Evolutionary conservation across 1,284 basidiomycete genomes (phyloP), one percentile per base, ranked within the genome.

Genomic region (Cryptococcus floricola): DNA sequence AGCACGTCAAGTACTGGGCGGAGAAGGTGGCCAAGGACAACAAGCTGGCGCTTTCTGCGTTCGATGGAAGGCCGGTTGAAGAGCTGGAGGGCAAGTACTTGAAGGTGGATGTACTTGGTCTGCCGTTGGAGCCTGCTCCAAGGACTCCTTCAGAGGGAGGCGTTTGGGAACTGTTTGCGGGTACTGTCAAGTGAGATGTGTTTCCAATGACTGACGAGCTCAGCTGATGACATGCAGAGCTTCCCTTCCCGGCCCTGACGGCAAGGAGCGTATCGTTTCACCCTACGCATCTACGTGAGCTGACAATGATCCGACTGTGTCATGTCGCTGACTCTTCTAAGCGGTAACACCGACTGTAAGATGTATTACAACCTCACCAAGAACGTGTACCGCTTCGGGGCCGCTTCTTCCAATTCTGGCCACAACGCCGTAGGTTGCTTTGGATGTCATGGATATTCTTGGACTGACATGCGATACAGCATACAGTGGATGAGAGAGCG

Each of bases 141-240:
- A 67, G 67, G 34, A 72, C 70, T 8, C 70, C 74, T 1, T 51
- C 60, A 5, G 39, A 58, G 2, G 74, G 73, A 14, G 69, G 65
- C 0, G 72, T 74, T 2, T 78, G 73, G 71, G 74, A 76, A 5
- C 51, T 77, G 39, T 77, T 78, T 50, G 73, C 73, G 0, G 76
- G 76, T 1, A 73, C 72, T 2, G 67, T 76, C 54, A 68, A 71
- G 66, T 69, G 52, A 52, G 65, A 58, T 31, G 23, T 6, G n/a
- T 14, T 48, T 38, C 31, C 28, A 19, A 14, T 23, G 23, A 23
- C 23, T 23, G 23, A 19, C 27, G n/a, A 18, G 14, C 48, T 5
- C 4, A 48, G 47, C 48, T 52, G 45, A 43, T 18, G 14, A 12
- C n/a, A 25, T 27, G 39, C 48, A 70, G 65, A 49, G 69, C 66